phyloP scores from a whole-genome alignment of 1,139 yeast genomes.

The Diutina scorzettiae region DNA sequence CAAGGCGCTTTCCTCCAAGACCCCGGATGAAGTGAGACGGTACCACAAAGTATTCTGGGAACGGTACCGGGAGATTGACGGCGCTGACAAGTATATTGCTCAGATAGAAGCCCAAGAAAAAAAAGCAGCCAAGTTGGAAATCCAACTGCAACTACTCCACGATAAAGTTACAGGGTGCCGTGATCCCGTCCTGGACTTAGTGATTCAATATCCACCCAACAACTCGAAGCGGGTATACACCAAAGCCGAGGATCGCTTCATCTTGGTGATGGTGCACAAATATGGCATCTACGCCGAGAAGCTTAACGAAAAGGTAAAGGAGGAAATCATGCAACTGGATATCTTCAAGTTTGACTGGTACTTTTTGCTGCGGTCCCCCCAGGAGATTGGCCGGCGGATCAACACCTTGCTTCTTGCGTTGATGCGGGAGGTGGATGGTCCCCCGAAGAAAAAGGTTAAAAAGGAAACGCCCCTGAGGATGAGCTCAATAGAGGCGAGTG shows the following conservation, averaged over 20 bases:
- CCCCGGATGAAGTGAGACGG: slow-evolving; percentile 52
- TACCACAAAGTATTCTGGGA: slow-evolving; percentile 72
- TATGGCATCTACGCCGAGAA: slow-evolving; percentile 65
- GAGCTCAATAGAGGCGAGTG: slow-evolving; percentile 11
- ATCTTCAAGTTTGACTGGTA: slow-evolving; percentile 86
- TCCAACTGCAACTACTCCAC: slow-evolving; percentile 56
- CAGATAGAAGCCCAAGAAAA: slow-evolving; percentile 86
- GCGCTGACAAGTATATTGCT: slow-evolving; percentile 72
- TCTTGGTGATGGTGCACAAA: slow-evolving; percentile 60
- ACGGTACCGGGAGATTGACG: slow-evolving; percentile 61
- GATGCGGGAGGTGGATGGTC: slow-evolving; percentile 46
- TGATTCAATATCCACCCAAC: slow-evolving; percentile 81
- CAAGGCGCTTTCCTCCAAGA: slow-evolving; percentile 44
- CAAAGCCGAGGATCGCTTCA: slow-evolving; percentile 75
- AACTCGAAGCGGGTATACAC: slow-evolving; percentile 80
- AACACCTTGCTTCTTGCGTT: slow-evolving; percentile 69
- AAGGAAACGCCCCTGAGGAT: slow-evolving; percentile 14
- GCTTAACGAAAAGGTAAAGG: slow-evolving; percentile 64
- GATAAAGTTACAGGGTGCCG: slow-evolving; percentile 49
- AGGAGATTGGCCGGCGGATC: slow-evolving; percentile 74
- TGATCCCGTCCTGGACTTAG: slow-evolving; percentile 68
- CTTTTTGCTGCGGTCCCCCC: slow-evolving; percentile 71
- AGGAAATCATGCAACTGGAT: slow-evolving; percentile 61
- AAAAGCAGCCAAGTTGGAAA: slow-evolving; percentile 48
- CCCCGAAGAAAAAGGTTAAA: slow-evolving; percentile 22